Conservation (phyloP, 441 rosid species). For the Pelargonium citronellum region DNA sequence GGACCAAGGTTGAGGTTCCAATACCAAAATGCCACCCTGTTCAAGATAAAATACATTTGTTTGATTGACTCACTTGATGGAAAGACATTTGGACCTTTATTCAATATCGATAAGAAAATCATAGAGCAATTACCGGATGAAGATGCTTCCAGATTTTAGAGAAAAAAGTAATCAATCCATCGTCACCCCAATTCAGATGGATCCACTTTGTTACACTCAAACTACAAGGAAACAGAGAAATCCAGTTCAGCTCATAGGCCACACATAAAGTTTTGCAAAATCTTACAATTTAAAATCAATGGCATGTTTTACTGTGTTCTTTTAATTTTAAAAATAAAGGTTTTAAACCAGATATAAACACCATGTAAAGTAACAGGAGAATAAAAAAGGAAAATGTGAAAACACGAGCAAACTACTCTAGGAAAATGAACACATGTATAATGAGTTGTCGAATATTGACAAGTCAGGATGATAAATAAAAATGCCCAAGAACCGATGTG, state of each 20-base stretch:
- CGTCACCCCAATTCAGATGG: slow-evolving; percentile 96
- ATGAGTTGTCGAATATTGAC: too few relatives aligned
- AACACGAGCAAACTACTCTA: too few relatives aligned
- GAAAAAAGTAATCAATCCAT: slow-evolving; percentile 68
- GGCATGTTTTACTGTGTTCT: background rate
- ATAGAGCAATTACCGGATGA: slow-evolving; percentile 42
- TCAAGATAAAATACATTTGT: slow-evolving; percentile 4
- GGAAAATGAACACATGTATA: too few relatives aligned
- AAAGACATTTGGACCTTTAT: background rate
- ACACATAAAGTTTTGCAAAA: slow-evolving; percentile 2
- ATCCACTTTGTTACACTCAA: slow-evolving; percentile 94
- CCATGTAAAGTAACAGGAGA: too few relatives aligned
- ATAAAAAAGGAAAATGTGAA: too few relatives aligned
- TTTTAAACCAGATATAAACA: background rate
- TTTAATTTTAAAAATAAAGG: too few relatives aligned
- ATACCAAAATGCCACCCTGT: slow-evolving; percentile 80
- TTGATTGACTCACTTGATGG: background rate
- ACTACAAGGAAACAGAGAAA: slow-evolving; percentile 37
- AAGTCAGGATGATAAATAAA: too few relatives aligned
- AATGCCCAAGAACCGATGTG: too few relatives aligned
- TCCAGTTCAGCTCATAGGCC: slow-evolving; percentile 11
- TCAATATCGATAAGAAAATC: background rate
- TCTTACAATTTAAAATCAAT: background rate
- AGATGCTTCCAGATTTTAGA: slow-evolving; percentile 76
- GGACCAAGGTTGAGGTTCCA: slow-evolving; percentile 97